Evolutionary conservation across 2,329 filamentous ascomycete genomes (phyloP).

Genomic region (Beauveria bassiana): DNA sequence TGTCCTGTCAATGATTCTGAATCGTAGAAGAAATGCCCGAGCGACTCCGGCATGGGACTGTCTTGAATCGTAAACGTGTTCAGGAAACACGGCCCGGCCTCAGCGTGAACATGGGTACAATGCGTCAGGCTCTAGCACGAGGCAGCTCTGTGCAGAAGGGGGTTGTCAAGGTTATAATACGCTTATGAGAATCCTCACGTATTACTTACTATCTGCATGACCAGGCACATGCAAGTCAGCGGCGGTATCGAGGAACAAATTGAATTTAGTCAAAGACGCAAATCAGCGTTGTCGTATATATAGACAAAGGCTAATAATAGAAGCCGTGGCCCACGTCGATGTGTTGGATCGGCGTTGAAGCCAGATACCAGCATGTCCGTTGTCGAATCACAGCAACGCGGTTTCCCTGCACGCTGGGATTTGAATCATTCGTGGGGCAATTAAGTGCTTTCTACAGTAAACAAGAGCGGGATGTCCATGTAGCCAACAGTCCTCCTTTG

Average conservation of each 20-base stretch:
- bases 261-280: too few species aligned
- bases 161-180: background rate
- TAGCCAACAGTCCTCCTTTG: too few species aligned
- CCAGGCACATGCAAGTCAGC: background rate
- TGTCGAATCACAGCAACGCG: background rate
- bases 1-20: background rate
- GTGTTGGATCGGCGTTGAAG: background rate
- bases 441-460: background rate
- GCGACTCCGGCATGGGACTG: too few species aligned
- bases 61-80: background rate
- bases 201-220: background rate
- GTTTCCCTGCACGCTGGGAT: background rate
- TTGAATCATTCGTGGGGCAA: background rate
- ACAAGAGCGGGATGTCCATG: background rate
- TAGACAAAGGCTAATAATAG: too few species aligned
- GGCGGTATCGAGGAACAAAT: too few species aligned
- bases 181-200: background rate
- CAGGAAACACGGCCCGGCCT: background rate
- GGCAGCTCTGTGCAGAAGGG: background rate
- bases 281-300: too few species aligned
- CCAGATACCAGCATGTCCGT: background rate
- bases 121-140: background rate
- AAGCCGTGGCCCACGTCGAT: background rate
- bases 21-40: background rate
- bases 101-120: background rate